phyloP scores from a whole-genome alignment of 75 land plant species.

The Selaginella moellendorffii region DNA sequence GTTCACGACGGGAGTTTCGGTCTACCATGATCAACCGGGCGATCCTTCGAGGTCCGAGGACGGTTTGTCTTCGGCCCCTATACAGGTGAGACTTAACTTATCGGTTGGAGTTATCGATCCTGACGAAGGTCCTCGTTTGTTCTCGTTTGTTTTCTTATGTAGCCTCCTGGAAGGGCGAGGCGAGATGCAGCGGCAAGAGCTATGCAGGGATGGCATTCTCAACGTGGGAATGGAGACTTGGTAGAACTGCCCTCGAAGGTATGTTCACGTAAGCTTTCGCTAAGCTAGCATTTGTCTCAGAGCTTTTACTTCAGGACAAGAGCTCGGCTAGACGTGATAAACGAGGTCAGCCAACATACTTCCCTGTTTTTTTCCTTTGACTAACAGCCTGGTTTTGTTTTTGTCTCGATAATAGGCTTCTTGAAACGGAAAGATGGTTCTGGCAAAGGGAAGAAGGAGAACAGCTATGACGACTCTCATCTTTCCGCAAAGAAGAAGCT shows the following conservation, averaged over 20 bases:
- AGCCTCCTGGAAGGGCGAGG: conserved; percentile 68
- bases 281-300: not conserved
- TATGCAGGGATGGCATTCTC: conserved; percentile 96
- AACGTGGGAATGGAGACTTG: conserved; percentile 60
- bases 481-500: conserved; percentile 6
- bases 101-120: too few species aligned
- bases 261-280: not conserved
- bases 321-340: not conserved
- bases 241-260: conserved; percentile 61
- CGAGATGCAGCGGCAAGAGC: conserved; percentile 96
- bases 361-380: not conserved
- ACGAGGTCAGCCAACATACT: not conserved
- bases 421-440: not conserved
- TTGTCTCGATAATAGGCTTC: not conserved
- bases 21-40: not conserved
- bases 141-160: not conserved
- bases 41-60: not conserved
- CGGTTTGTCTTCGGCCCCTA: not conserved
- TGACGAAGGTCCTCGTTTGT: too few species aligned
- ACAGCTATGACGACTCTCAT: not conserved
- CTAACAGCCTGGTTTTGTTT: not conserved
- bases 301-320: not conserved
- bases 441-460: not conserved
- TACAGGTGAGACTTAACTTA: too few species aligned
- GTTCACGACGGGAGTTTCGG: conserved; percentile 16